Evolutionary conservation across 495 filamentous ascomycete species (phyloP).

Genomic region (Talaromyces proteolyticus): DNA sequence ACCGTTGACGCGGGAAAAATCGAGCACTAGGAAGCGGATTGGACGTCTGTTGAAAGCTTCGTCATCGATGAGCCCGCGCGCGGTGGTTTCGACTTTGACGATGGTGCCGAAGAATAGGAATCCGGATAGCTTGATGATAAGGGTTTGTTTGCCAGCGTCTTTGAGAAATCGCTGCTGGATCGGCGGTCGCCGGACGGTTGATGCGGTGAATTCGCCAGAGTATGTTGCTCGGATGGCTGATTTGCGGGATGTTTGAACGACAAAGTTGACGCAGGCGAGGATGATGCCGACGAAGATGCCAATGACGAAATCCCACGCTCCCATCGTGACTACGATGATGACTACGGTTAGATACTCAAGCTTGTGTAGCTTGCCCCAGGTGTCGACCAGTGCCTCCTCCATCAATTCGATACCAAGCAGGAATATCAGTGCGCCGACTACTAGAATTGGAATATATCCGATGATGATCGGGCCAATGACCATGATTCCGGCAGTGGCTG

Average conservation of each 20-base stretch:
- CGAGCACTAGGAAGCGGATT: slow-evolving; percentile 86
- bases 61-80: slow-evolving; percentile 74
- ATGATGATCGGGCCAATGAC: slow-evolving; percentile 80
- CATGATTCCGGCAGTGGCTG: slow-evolving; percentile 73
- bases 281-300: slow-evolving; percentile 91
- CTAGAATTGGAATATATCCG: slow-evolving; percentile 93
- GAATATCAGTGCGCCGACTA: slow-evolving; percentile 92
- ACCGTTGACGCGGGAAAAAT: slow-evolving; percentile 83
- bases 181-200: slow-evolving; percentile 85
- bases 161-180: slow-evolving; percentile 82
- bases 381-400: slow-evolving; percentile 79
- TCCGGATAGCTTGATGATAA: slow-evolving; percentile 83
- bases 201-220: slow-evolving; percentile 79
- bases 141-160: slow-evolving; percentile 79
- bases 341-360: slow-evolving; percentile 88
- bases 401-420: slow-evolving; percentile 87
- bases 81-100: slow-evolving; percentile 83
- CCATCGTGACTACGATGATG: slow-evolving; percentile 94
- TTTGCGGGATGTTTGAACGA: slow-evolving; percentile 83
- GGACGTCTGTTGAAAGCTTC: slow-evolving; percentile 69
- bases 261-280: slow-evolving; percentile 82
- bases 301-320: slow-evolving; percentile 89
- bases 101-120: slow-evolving; percentile 98
- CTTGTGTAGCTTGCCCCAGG: slow-evolving; percentile 75
- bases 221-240: slow-evolving; percentile 84